Percentiles rank a stretch among this genome's conserved stretches.
phyloP scores from a whole-genome alignment of 306 rosid genomes.

The Fragaria iinumae region DNA sequence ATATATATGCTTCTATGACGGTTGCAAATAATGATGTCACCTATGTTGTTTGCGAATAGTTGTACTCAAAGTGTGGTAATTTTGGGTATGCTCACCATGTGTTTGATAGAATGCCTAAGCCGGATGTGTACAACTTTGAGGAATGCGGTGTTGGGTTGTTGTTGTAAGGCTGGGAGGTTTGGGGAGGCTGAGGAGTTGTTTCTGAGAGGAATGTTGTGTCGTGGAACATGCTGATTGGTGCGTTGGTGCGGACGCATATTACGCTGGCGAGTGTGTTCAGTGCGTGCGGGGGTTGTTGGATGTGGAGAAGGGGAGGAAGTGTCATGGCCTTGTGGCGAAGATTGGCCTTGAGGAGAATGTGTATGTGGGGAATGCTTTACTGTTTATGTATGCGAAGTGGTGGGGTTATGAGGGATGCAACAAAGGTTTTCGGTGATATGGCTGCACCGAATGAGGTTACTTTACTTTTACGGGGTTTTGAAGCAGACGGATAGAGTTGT shows the following conservation, averaged over 20 bases:
- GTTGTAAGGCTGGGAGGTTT: too few species aligned
- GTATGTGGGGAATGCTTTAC: constrained; percentile 40
- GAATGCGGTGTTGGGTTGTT: constrained; percentile 47
- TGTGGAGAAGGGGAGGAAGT: constrained; percentile 48
- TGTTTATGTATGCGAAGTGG: too few species aligned
- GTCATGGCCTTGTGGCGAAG: constrained; percentile 61
- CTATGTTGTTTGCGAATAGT: constrained; percentile 20
- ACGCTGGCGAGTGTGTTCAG: constrained; percentile 64
- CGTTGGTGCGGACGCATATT: constrained; percentile 48
- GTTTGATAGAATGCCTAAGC: constrained; percentile 48
- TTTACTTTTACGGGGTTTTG: too few species aligned
- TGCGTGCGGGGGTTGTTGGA: constrained; percentile 47
- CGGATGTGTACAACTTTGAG: constrained; percentile 52
- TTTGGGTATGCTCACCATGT: constrained; percentile 34
- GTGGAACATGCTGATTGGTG: too few species aligned
- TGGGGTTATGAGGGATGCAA: too few species aligned
- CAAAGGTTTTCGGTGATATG: too few species aligned
- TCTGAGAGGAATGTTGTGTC: too few species aligned
- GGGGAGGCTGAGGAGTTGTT: too few species aligned
- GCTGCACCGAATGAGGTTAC: too few species aligned
- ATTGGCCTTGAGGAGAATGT: constrained; percentile 52
- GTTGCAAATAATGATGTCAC: too few species aligned
- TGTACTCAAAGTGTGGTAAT: constrained; percentile 19
- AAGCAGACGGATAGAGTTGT: too few species aligned
- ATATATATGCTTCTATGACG: too few species aligned